Percentiles rank a stretch among this genome's conserved stretches.
phyloP scores from a whole-genome alignment of 176 grass and related monocot genomes.

The Eleusine coracana region DNA sequence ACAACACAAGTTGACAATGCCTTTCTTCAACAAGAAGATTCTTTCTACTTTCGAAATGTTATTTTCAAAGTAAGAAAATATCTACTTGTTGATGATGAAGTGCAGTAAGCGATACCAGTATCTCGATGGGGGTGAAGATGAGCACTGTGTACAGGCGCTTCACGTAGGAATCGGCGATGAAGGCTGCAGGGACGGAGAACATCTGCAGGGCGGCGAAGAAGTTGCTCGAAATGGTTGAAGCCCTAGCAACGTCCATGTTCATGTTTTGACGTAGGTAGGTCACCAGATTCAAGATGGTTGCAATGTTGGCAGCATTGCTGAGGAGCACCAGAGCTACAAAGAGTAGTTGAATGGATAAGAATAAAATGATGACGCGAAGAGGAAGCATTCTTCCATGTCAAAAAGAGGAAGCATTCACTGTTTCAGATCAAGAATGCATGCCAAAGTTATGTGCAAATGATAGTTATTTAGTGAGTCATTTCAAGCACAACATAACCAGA shows the following conservation, averaged over 20 bases:
- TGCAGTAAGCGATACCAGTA: conserved; percentile 42
- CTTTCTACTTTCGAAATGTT: background rate
- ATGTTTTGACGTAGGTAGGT: conserved; percentile 54
- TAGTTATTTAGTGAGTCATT: too few species aligned
- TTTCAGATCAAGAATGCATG: too few species aligned
- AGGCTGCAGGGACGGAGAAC: conserved; percentile 61
- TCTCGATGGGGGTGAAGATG: conserved; percentile 48
- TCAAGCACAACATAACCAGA: too few species aligned
- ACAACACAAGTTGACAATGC: background rate
- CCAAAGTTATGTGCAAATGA: too few species aligned
- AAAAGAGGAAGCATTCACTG: too few species aligned
- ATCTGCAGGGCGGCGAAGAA: conserved; percentile 47
- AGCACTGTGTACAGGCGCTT: conserved; percentile 55
- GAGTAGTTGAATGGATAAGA: background rate
- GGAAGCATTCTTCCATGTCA: too few species aligned
- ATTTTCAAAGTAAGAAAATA: background rate
- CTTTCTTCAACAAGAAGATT: background rate
- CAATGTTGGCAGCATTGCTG: conserved; percentile 48
- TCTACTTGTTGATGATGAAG: background rate
- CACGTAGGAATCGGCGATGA: conserved; percentile 69
- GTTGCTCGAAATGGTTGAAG: conserved; percentile 53
- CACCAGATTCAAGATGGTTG: conserved; percentile 61
- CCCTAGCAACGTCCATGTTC: conserved; percentile 51
- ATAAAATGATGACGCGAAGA: background rate
- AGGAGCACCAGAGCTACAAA: conserved; percentile 46